Evolutionary conservation across 2,329 filamentous ascomycete genomes (phyloP).

Genomic region (Apiospora saccharicola): DNA sequence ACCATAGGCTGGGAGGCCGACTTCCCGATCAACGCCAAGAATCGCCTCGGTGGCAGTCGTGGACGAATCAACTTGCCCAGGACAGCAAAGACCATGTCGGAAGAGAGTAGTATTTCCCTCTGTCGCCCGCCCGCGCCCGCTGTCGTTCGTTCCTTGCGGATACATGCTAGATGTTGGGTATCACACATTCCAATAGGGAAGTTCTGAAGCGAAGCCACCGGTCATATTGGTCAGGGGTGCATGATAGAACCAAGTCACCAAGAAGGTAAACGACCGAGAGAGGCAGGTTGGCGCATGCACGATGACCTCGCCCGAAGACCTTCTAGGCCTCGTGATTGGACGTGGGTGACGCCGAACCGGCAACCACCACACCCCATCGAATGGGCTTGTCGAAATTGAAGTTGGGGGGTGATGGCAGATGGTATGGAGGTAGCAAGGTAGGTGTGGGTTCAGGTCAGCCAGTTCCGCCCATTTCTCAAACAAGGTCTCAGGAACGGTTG

Average conservation of each 20-base stretch:
- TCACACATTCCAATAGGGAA: background rate
- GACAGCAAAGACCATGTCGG: background rate
- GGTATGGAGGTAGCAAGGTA: background rate
- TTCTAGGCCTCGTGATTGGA: conserved; percentile 2
- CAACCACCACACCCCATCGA: background rate
- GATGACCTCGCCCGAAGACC: conserved; percentile 9
- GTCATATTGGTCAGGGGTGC: conserved; percentile 1
- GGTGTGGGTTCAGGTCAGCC: background rate
- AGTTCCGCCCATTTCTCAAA: conserved; percentile 1
- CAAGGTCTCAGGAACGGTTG: background rate
- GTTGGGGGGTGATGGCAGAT: background rate
- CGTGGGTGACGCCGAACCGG: conserved; percentile 8
- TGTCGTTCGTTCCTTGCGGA: background rate
- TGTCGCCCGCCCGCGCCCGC: no score
- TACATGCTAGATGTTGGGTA: background rate
- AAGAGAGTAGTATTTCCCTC: background rate
- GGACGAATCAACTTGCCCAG: background rate
- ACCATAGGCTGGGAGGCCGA: background rate
- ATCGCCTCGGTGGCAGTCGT: background rate
- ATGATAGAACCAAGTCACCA: background rate
- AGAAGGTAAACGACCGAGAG: background rate
- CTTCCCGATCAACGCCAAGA: conserved; percentile 1
- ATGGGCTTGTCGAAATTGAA: background rate
- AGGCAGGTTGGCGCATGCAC: background rate
- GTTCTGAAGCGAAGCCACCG: no score